phyloP scores from a whole-genome alignment of 1,284 basidiomycete genomes.

The Fomes fomentarius region DNA sequence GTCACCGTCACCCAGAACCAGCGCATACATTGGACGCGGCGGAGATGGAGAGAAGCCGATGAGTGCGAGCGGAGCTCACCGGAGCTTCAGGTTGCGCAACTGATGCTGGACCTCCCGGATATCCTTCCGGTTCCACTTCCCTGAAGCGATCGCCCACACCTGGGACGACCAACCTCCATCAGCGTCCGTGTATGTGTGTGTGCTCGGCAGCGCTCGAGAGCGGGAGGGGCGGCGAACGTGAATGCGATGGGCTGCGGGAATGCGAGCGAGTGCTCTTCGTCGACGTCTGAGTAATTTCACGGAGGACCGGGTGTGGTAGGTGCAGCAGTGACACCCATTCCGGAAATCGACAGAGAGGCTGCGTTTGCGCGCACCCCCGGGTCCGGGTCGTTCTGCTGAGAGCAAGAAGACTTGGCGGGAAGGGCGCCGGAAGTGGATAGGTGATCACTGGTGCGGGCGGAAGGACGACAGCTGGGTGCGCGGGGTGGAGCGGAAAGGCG shows the following conservation, averaged over 20 bases:
- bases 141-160: slow-evolving; percentile 31
- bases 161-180: slow-evolving; percentile 12
- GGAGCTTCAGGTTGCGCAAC: slow-evolving; percentile 33
- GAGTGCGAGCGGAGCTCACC: too few relatives aligned
- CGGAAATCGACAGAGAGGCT: slow-evolving; percentile 31
- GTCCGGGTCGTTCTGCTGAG: background rate
- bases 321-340: background rate
- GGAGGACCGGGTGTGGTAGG: background rate
- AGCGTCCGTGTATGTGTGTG: background rate
- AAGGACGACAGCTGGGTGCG: slow-evolving; percentile 6
- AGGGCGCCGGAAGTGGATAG: background rate
- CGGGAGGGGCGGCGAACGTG: background rate
- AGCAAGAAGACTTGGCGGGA: background rate
- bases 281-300: background rate
- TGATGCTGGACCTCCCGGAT: slow-evolving; percentile 36
- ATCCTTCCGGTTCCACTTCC: slow-evolving; percentile 36
- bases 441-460: background rate
- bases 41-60: too few relatives aligned
- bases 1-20: too few relatives aligned
- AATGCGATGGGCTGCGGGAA: background rate
- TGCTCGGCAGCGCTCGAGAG: too few relatives aligned
- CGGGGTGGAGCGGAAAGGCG: slow-evolving; percentile 32
- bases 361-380: slow-evolving; percentile 15
- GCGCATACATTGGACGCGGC: too few relatives aligned
- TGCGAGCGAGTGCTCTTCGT: background rate